Base-by-base conservation (phyloP, 306 rosid species). In the Glycine tomentella region DNA sequence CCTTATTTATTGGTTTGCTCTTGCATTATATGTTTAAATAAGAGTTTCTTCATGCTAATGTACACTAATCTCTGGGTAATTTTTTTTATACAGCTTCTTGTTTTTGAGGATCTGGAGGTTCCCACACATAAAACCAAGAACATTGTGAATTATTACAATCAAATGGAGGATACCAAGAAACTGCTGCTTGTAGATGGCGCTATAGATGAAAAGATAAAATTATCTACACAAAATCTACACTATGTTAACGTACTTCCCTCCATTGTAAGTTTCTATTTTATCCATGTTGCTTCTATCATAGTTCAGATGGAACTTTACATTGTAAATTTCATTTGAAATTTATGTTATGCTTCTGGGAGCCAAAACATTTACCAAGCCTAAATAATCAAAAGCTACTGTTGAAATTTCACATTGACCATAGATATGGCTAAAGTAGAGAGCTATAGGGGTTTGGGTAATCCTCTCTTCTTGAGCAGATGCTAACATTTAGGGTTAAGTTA, bases 151-250 rank as follows among this genome's bases (percentile, higher is more conserved):
- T 86, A 85, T 65, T 86, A 86, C 85, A 72, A 55, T 9, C 90
- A 88, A 87, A 87, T 90, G 94, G 94, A 90, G 84, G 68, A 86
- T 36, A 65, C 89, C 69, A 93, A 92, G 88, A 95, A 90, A 86
- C 58, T 93, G 76, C 81, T 93, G 80, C 83, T 95, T 0, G 98
- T 95, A 51, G 98, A 93, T 78, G 94, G 91, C 1, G 91, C 87
- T 80, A 84, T 93, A 74, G 85, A 85, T 79, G 91, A 93, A 69
- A 95, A 95, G 75, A 83, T 95, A 83, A 89, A 88, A 84, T 87
- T 95, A 86, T 94, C 99, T 44, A 91, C 99, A 8, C 99, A 95
- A 88, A 95, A 95, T 88, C 83, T 95, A 69, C 98, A 91, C 83
- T 93, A 90, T 66, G 97, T 90, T 69, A 95, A 95, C 25, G 70